Percentiles rank a stretch among this genome's conserved stretches.
These are phyloP conservation scores for Epichloe aotearoae DNA, from an alignment of 2,329 filamentous ascomycete species.

Conservation along the genomic window DNA sequence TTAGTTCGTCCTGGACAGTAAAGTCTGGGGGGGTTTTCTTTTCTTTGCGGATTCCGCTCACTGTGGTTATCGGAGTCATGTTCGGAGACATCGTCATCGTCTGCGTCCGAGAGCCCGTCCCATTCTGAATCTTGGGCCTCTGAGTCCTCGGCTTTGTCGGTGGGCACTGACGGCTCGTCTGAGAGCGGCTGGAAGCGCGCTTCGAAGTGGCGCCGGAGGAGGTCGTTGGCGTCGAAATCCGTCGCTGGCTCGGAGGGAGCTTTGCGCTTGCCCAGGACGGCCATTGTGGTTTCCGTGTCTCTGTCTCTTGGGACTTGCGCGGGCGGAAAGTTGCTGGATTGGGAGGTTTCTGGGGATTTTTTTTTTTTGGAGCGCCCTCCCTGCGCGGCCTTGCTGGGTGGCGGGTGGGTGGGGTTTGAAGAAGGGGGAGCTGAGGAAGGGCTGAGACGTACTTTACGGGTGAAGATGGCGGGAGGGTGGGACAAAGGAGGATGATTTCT, in stretches of 20 bases:
- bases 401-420: too few species aligned
- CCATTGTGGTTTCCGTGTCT: slow-evolving; percentile 19
- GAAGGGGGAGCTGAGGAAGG: too few species aligned
- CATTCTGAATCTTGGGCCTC: slow-evolving; percentile 3
- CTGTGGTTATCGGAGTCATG: too few species aligned
- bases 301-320: not conserved
- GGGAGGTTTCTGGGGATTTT: too few species aligned
- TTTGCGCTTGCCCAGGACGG: slow-evolving; percentile 38
- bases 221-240: slow-evolving; percentile 49
- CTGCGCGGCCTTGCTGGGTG: too few species aligned
- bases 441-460: too few species aligned
- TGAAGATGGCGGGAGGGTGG: too few species aligned
- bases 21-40: too few species aligned
- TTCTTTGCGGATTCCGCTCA: slow-evolving; percentile 4
- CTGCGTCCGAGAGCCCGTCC: slow-evolving; percentile 13
- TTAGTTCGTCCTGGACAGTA: too few species aligned
- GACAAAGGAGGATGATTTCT: too few species aligned
- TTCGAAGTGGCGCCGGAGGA: slow-evolving; percentile 79
- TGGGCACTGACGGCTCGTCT: slow-evolving; percentile 8
- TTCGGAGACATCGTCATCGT: slow-evolving; percentile 28
- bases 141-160: slow-evolving; percentile 11
- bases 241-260: slow-evolving; percentile 14
- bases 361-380: too few species aligned
- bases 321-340: not conserved
- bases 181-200: slow-evolving; percentile 68